These are phyloP conservation scores for Carex myosuroides DNA, from an alignment of 176 grass and related monocot genomes.

Conservation along the genomic window DNA sequence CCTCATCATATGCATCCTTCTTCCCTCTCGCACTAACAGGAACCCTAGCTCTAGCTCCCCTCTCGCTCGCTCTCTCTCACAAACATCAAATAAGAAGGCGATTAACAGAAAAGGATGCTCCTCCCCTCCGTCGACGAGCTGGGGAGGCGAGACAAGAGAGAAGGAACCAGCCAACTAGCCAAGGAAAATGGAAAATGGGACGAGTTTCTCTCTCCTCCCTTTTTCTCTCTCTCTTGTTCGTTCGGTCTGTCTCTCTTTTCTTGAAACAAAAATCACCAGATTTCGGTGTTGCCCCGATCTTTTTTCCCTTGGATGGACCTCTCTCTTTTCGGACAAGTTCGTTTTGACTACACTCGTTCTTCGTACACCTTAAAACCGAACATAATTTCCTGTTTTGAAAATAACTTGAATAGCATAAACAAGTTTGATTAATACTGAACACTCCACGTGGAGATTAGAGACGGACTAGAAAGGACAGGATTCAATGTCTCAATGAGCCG, in stretches of 20 bases:
- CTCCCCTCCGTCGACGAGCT: background rate
- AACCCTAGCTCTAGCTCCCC: slow-evolving; percentile 38
- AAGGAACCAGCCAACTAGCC: background rate
- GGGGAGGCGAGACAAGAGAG: background rate
- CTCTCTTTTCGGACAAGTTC: background rate
- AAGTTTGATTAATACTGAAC: background rate
- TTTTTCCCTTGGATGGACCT: background rate
- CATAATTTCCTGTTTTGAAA: background rate
- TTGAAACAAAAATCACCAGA: slow-evolving; percentile 17
- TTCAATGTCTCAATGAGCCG: background rate
- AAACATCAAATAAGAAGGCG: background rate
- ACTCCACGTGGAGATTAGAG: background rate
- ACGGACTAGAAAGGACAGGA: background rate
- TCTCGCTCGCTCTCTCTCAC: background rate
- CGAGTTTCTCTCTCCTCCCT: background rate
- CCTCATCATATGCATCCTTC: slow-evolving; percentile 97
- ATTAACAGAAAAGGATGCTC: background rate
- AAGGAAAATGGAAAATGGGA: slow-evolving; percentile 4
- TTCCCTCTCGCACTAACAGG: background rate
- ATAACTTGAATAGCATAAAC: background rate
- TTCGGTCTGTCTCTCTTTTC: background rate
- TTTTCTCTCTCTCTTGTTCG: background rate
- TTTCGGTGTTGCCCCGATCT: background rate
- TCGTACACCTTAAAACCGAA: background rate
- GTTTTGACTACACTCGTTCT: slow-evolving; percentile 11